Percentiles rank a stretch among this genome's conserved stretches.
These are phyloP conservation scores for Sungouiella thailandica DNA, from an alignment of 805 yeast genomes.

Conservation along the genomic window DNA sequence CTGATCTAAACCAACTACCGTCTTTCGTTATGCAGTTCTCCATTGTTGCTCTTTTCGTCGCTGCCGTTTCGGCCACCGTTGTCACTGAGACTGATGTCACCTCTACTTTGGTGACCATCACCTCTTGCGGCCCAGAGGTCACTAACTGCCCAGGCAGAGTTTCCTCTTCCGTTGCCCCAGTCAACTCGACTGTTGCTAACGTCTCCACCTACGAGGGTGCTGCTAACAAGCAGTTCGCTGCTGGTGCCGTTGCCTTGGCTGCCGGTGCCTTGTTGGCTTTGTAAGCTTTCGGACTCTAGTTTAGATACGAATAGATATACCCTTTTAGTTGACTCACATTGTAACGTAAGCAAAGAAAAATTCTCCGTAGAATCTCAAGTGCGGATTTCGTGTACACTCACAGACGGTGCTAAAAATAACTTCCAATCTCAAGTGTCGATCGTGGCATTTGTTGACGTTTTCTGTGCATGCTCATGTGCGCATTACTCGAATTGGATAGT, in stretches of 20 bases:
- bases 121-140: constrained; percentile 16
- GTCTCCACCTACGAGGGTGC: constrained; percentile 17
- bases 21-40: constrained; percentile 21
- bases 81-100: constrained; percentile 10
- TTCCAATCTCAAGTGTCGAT: too few relatives aligned
- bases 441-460: too few relatives aligned
- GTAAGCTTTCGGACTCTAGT: too few relatives aligned
- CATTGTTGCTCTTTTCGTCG: constrained; percentile 17
- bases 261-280: constrained; percentile 27
- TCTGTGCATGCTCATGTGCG: too few relatives aligned
- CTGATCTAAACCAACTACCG: constrained; percentile 18
- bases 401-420: too few relatives aligned
- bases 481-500: too few relatives aligned
- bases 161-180: constrained; percentile 12
- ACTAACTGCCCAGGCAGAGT: constrained; percentile 16
- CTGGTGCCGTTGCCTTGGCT: constrained; percentile 24
- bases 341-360: too few relatives aligned
- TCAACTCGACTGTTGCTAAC: constrained; percentile 15
- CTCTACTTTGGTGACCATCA: constrained; percentile 18
- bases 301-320: too few relatives aligned
- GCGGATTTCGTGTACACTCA: too few relatives aligned
- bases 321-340: too few relatives aligned
- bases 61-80: constrained; percentile 21
- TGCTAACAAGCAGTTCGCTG: constrained; percentile 21
- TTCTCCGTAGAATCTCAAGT: too few relatives aligned